Evolutionary conservation across 2,329 filamentous ascomycete genomes (phyloP).

Genomic region (Exophiala calicioides): DNA sequence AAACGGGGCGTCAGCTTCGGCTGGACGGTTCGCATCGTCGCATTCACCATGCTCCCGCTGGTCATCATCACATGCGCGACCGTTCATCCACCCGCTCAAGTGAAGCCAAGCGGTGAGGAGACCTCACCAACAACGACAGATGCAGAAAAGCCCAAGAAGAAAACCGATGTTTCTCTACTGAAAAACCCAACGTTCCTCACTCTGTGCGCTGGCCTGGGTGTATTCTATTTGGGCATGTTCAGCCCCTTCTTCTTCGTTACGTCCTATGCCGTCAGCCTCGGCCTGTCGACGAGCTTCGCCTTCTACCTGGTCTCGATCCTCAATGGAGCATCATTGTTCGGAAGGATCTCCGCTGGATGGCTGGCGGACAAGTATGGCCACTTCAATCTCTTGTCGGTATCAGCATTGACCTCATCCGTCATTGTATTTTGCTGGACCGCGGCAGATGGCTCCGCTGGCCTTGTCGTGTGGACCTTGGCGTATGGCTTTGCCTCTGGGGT

Average conservation of each 20-base stretch:
- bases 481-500: conserved; percentile 39
- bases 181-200: conserved; percentile 31
- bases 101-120: not conserved
- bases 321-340: conserved; percentile 38
- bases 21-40: conserved; percentile 57
- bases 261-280: conserved; percentile 32
- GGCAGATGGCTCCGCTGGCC: conserved; percentile 30
- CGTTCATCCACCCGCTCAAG: conserved; percentile 12
- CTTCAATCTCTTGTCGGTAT: conserved; percentile 35
- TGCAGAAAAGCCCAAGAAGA: conserved; percentile 32
- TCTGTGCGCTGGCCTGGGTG: conserved; percentile 29
- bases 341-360: conserved; percentile 39
- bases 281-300: conserved; percentile 30
- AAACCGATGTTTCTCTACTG: conserved; percentile 31
- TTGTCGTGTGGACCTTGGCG: conserved; percentile 36
- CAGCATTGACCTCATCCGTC: conserved; percentile 33
- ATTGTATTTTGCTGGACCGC: conserved; percentile 36
- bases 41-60: conserved; percentile 52
- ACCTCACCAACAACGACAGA: not conserved
- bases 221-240: conserved; percentile 35
- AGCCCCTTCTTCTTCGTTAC: conserved; percentile 38
- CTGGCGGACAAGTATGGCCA: conserved; percentile 38
- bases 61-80: conserved; percentile 43
- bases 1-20: conserved; percentile 47
- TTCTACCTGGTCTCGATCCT: conserved; percentile 37